Evolutionary conservation across 164 flowering plant genomes (phyloP).

Genomic region (Nelumbo lutea): DNA sequence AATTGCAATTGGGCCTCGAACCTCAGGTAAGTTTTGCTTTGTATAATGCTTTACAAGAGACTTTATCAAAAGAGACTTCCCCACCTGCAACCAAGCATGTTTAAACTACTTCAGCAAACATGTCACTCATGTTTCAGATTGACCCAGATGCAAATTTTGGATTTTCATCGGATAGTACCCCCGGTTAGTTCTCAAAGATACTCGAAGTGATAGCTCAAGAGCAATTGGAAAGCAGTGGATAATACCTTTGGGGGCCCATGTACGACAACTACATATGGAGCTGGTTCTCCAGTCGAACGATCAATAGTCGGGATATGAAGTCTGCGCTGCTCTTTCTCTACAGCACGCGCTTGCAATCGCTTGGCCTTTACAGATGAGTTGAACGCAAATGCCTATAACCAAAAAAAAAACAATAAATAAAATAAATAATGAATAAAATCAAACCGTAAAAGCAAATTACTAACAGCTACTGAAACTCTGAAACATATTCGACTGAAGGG

Average conservation of each 20-base stretch:
- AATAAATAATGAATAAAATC: neutral
- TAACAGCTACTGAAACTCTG: neutral
- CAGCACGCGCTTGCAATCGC: conserved; percentile 66
- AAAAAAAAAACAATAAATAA: neutral
- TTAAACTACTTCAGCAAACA: neutral
- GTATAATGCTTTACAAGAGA: conserved; percentile 86
- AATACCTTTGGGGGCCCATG: conserved; percentile 94
- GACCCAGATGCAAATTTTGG: neutral
- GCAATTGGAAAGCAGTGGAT: neutral
- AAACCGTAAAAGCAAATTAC: too few species aligned
- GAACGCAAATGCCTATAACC: conserved; percentile 75
- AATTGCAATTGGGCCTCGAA: conserved; percentile 86
- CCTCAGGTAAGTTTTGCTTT: conserved; percentile 78
- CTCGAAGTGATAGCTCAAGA: neutral
- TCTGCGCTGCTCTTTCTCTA: conserved; percentile 89
- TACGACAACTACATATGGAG: conserved; percentile 86
- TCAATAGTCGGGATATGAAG: conserved; percentile 82
- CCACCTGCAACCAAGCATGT: conserved; percentile 53
- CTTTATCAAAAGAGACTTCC: conserved; percentile 87
- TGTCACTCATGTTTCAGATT: neutral
- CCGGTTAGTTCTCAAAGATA: neutral
- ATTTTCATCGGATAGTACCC: neutral
- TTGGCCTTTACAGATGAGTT: conserved; percentile 71
- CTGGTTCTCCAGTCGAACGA: conserved; percentile 71
- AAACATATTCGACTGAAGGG: neutral